A percentile compares a stretch with the other conserved stretches of the same genome.
These are phyloP conservation scores for Epichloe sp. DNA, from an alignment of 2,329 filamentous ascomycete genomes.

Conservation along the genomic window DNA sequence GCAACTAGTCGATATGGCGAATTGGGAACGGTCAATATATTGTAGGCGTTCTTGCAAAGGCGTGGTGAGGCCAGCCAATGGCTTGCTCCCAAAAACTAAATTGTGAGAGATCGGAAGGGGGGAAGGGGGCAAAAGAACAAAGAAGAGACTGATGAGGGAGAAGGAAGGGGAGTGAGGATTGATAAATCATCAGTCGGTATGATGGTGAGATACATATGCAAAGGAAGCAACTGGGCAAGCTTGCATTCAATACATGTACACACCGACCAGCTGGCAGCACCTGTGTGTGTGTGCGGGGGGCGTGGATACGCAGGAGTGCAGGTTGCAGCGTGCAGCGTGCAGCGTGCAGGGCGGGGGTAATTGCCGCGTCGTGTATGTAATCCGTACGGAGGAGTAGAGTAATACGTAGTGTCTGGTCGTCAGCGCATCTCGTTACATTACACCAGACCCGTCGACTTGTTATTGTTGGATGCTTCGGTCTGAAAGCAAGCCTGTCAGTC, in stretches of 20 bases:
- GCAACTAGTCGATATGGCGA: not conserved
- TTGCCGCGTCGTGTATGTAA: no score
- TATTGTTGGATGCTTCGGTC: not conserved
- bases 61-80: not conserved
- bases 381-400: no score
- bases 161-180: not conserved
- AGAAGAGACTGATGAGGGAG: not conserved
- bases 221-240: not conserved
- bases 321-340: no score
- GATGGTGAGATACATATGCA: no score
- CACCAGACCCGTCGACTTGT: not conserved
- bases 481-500: not conserved
- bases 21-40: no score
- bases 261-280: constrained; percentile 1
- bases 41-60: not conserved
- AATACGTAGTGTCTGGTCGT: no score
- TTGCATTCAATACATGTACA: not conserved
- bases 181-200: not conserved
- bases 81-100: not conserved
- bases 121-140: not conserved
- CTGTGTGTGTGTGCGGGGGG: not conserved
- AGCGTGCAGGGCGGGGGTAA: no score
- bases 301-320: no score
- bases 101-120: not conserved
- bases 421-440: not conserved